These are phyloP conservation scores for Ceratobasidium sp. DNA, from an alignment of 1,284 basidiomycete genomes.

Conservation along the genomic window DNA sequence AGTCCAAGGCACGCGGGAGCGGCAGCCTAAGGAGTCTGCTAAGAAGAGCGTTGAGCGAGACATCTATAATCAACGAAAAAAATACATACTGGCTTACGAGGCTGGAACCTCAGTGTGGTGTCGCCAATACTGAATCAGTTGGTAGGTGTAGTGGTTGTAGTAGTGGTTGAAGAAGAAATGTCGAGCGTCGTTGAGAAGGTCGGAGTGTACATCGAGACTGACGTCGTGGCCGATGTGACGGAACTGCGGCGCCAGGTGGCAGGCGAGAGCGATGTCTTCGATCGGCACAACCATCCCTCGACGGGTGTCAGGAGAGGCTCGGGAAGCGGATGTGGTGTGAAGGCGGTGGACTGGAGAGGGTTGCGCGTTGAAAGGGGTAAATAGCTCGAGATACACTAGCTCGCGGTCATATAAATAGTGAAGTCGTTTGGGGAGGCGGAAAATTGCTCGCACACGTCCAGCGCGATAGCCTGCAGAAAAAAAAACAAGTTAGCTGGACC, in stretches of 20 bases:
- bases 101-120: not conserved
- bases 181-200: not conserved
- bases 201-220: not conserved
- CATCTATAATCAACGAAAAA: no score
- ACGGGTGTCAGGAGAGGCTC: not conserved
- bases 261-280: not conserved
- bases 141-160: not conserved
- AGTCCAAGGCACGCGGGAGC: no score
- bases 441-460: conserved; percentile 24
- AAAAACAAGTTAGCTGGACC: not conserved
- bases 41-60: no score
- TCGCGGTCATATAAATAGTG: not conserved
- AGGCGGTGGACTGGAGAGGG: not conserved
- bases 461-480: conserved; percentile 6
- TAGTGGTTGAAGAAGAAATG: conserved; percentile 22
- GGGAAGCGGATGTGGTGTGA: not conserved
- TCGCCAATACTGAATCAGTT: conserved; percentile 4
- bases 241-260: conserved; percentile 22
- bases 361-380: not conserved
- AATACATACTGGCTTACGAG: no score
- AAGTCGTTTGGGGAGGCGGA: not conserved
- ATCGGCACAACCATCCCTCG: not conserved
- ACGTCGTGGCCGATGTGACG: not conserved
- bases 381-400: conserved; percentile 21
- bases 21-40: no score